phyloP scores from a whole-genome alignment of 345 rosid species.

The Ceriops zippeliana region DNA sequence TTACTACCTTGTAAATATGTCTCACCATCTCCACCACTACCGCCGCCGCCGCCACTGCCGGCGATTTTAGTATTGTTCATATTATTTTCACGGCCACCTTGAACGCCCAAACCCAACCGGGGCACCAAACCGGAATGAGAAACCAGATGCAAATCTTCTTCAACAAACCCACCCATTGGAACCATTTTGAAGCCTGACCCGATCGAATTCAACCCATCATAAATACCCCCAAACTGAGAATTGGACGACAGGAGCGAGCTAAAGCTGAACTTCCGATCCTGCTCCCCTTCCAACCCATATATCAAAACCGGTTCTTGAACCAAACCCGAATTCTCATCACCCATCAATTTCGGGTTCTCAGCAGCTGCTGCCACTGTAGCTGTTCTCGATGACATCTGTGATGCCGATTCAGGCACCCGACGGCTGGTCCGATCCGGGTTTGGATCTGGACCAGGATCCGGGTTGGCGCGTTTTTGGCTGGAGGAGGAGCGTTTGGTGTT shows the following conservation, averaged over 20 bases:
- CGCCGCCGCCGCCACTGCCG: not conserved
- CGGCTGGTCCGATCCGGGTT: conserved; percentile 19
- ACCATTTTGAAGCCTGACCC: conserved; percentile 43
- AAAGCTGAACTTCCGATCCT: conserved; percentile 50
- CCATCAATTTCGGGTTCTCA: not conserved
- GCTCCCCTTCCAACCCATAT: conserved; percentile 43
- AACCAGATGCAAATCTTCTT: conserved; percentile 32
- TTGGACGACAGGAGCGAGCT: conserved; percentile 51
- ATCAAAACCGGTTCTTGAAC: conserved; percentile 40
- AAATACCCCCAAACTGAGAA: conserved; percentile 39
- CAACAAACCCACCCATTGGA: conserved; percentile 29
- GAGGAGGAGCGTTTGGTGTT: conserved; percentile 44
- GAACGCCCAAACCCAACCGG: conserved; percentile 18
- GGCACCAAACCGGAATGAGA: conserved; percentile 16
- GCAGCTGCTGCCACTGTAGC: not conserved
- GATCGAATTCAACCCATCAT: conserved; percentile 43
- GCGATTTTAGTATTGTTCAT: not conserved
- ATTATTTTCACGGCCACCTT: conserved; percentile 15
- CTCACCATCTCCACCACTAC: conserved; percentile 15
- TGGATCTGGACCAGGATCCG: conserved; percentile 24
- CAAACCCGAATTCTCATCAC: conserved; percentile 18
- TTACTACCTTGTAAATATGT: conserved; percentile 32
- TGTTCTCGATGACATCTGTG: conserved; percentile 10
- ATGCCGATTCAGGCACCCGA: conserved; percentile 16
- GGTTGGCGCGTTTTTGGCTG: conserved; percentile 29